Percentiles rank a stretch among this genome's conserved stretches.
Conservation (phyloP, 768 basidiomycete species). For the Trametes meyenii region DNA sequence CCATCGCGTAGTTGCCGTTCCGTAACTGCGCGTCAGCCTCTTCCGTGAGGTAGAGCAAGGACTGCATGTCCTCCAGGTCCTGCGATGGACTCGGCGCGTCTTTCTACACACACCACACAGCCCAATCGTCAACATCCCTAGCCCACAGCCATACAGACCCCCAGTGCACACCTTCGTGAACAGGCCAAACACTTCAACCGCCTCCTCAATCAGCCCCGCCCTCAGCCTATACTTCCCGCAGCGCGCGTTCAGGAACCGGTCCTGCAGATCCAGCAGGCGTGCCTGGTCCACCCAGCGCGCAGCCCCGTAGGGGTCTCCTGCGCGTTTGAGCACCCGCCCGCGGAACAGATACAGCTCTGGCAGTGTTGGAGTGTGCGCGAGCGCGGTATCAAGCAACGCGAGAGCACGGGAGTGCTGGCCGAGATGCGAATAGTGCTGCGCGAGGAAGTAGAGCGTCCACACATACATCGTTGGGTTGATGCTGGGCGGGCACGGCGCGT, state of each 20-base stretch:
- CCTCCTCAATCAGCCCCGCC: slow-evolving; percentile 79
- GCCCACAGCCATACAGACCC: neutral
- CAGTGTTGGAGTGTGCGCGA: slow-evolving; percentile 88
- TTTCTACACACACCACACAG: slow-evolving; percentile 58
- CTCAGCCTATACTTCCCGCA: slow-evolving; percentile 87
- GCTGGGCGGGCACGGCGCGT: slow-evolving; percentile 21
- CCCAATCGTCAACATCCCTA: neutral
- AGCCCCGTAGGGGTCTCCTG: slow-evolving; percentile 78
- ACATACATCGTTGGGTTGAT: slow-evolving; percentile 82
- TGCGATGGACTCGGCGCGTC: slow-evolving; percentile 71
- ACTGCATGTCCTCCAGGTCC: slow-evolving; percentile 97
- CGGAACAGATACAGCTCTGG: slow-evolving; percentile 86
- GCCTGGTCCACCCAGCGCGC: slow-evolving; percentile 81
- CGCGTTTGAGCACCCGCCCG: slow-evolving; percentile 83
- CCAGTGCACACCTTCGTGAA: slow-evolving; percentile 83
- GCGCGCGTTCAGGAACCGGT: slow-evolving; percentile 94
- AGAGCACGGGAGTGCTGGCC: slow-evolving; percentile 54
- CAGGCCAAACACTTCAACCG: slow-evolving; percentile 70
- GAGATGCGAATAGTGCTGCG: slow-evolving; percentile 82
- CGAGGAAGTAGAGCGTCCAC: slow-evolving; percentile 95
- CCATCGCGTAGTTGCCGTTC: slow-evolving; percentile 67
- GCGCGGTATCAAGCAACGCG: slow-evolving; percentile 61
- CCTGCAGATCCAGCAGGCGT: slow-evolving; percentile 85
- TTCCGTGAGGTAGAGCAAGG: slow-evolving; percentile 82
- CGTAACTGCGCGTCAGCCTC: slow-evolving; percentile 73